Evolutionary conservation across 106 monocot genomes (phyloP).

Genomic region (Gastrodia elata): DNA sequence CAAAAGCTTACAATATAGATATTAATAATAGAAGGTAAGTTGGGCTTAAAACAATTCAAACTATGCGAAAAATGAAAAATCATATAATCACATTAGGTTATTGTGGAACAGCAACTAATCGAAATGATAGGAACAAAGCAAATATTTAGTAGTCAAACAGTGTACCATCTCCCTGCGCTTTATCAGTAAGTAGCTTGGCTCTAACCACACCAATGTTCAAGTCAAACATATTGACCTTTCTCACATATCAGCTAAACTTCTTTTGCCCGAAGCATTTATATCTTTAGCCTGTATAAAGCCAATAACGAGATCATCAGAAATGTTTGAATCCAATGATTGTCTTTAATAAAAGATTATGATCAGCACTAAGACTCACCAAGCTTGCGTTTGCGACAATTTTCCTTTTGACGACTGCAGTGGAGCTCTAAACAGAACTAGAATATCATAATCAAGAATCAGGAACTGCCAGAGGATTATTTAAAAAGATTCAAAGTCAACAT

Average conservation of each 20-base stretch:
- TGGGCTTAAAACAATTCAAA: not conserved
- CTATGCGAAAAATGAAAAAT: not conserved
- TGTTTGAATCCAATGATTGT: not conserved
- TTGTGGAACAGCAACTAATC: not conserved
- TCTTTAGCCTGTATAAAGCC: not conserved
- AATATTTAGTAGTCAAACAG: not conserved
- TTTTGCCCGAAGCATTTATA: not conserved
- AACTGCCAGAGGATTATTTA: not conserved
- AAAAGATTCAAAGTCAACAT: not conserved
- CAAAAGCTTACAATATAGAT: not conserved
- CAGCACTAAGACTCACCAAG: not conserved
- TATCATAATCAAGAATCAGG: not conserved
- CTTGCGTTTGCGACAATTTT: not conserved
- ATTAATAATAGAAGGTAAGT: not conserved
- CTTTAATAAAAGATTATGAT: not conserved
- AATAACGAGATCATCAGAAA: not conserved
- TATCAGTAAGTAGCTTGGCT: slow-evolving; percentile 4
- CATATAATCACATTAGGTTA: not conserved
- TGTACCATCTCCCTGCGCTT: slow-evolving; percentile 7
- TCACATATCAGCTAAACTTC: not conserved
- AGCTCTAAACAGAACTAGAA: not conserved
- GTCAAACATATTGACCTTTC: slow-evolving; percentile 1
- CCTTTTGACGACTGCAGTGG: not conserved
- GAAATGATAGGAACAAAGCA: not conserved
- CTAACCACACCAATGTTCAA: slow-evolving; percentile 6